Evolutionary conservation across 2,329 filamentous ascomycete genomes (phyloP), one percentile per base, ranked within the genome.

Genomic region (Teratosphaeria pseudoeucalypti): DNA sequence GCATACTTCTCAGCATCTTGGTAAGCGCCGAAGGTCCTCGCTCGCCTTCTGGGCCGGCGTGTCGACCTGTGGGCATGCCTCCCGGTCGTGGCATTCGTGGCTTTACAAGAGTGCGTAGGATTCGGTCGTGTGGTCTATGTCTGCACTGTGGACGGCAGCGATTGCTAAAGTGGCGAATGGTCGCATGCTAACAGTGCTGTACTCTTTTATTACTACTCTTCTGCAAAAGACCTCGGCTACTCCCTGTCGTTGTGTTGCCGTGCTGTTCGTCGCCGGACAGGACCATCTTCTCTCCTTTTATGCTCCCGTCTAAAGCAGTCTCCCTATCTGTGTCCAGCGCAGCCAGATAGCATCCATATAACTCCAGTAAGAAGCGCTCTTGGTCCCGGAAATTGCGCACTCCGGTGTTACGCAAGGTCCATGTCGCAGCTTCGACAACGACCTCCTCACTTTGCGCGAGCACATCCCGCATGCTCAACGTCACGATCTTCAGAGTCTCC

Each of bases 261-360:
- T n/a, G 37, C 11, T 43, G 37, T 43, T n/a, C 16, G 37, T 43
- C 37, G 37, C 37, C 29, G 29, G 29, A 32, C 29, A 32, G 29
- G 4, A 7, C 6, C 11, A 14, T 6, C 34, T 39, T 39, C 2
- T 14, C 34, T 14, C 16, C 34, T 6, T 39, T 39, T 39, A 39
- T 2, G 9, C 10, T 39, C 11, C 10, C 34, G 16, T 39, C 34
- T 5, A 10, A 39, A 14, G 16, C 3, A 39, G 11, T 14, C 10
- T 14, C 54, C 29, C 16, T 56, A 5, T 23, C 14, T 6, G 5
- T 7, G 11, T 56, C 6, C 27, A 43, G 6, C 32, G 16, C 37
- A 16, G 56, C 58, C 58, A 61, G 59, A 47, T 61, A 61, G 59
- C 53, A 61, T 23, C 57, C 57, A 34, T 59, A 59, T 37, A 61